Conservation (phyloP, 352 stramenopile genomes). For the Pythium aphanidermatum region DNA sequence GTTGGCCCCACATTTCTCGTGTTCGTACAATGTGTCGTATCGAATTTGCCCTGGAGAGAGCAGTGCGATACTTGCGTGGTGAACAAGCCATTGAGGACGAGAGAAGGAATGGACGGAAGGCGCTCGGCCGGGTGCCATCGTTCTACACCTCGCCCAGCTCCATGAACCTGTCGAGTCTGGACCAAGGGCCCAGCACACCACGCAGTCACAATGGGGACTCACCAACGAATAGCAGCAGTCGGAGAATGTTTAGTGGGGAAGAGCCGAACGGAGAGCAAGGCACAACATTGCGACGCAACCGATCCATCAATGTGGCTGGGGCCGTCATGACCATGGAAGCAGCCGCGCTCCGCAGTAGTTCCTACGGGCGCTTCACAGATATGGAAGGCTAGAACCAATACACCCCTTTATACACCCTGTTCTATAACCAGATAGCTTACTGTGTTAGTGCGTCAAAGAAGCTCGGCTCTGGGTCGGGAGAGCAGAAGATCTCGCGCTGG, state of each 20-base stretch:
- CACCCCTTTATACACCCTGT: not conserved
- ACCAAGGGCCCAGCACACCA: constrained; percentile 22
- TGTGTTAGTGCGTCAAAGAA: constrained; percentile 80
- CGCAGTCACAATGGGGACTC: no score
- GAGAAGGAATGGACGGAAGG: constrained; percentile 56
- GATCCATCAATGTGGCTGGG: constrained; percentile 72
- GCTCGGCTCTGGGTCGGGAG: constrained; percentile 52
- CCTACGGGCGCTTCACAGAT: constrained; percentile 33
- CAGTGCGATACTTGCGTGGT: constrained; percentile 71
- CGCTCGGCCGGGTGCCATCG: constrained; percentile 71
- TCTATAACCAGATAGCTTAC: constrained; percentile 21
- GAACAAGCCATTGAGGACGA: constrained; percentile 82
- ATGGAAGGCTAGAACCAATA: constrained; percentile 12
- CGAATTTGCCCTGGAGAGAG: constrained; percentile 94
- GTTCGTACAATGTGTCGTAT: constrained; percentile 96
- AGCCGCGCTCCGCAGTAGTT: constrained; percentile 15
- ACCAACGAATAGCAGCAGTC: no score
- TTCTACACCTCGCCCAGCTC: constrained; percentile 86
- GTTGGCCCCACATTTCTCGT: constrained; percentile 91
- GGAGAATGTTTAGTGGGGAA: no score
- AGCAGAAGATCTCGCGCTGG: constrained; percentile 81
- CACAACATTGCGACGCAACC: constrained; percentile 67
- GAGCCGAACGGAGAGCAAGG: no score
- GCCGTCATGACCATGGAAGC: constrained; percentile 79
- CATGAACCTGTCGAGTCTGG: constrained; percentile 76